A percentile compares a stretch with the other conserved stretches of the same genome.
phyloP scores from a whole-genome alignment of 257 asterid species.

The Perilla frutescens region DNA sequence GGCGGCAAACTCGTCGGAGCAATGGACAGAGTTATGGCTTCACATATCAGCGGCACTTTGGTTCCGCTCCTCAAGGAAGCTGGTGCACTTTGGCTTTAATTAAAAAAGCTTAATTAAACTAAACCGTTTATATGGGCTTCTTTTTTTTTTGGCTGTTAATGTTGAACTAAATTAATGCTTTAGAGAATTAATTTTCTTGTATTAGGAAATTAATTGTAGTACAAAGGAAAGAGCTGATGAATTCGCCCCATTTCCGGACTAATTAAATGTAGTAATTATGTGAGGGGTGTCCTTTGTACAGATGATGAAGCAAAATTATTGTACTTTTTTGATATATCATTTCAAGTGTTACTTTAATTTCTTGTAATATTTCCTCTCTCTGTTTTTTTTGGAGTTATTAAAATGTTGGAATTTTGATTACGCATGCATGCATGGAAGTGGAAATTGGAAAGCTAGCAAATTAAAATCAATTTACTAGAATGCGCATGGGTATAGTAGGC shows the following conservation, averaged over 20 bases:
- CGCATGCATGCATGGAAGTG: conserved; percentile 28
- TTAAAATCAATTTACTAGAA: no score
- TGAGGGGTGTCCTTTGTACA: conserved; percentile 37
- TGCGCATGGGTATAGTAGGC: no score
- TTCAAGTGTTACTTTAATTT: neutral
- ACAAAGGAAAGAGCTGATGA: conserved; percentile 30
- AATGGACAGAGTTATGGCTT: conserved; percentile 67
- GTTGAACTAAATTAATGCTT: conserved; percentile 3
- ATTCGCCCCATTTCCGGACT: conserved; percentile 14
- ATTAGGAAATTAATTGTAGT: conserved; percentile 21
- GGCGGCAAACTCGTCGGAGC: conserved; percentile 66
- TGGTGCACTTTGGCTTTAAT: conserved; percentile 66
- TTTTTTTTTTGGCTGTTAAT: neutral
- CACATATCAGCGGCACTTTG: conserved; percentile 56
- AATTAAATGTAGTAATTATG: conserved; percentile 24
- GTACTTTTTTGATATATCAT: neutral
- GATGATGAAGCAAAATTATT: conserved; percentile 26
- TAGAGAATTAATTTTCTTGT: conserved; percentile 13
- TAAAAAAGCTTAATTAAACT: neutral
- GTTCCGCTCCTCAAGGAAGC: conserved; percentile 69
- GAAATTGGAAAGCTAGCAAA: no score
- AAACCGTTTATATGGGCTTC: neutral
- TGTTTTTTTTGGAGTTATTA: neutral
- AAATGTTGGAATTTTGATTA: no score
- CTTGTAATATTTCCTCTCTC: no score